A percentile compares a stretch with the other conserved stretches of the same genome.
These are phyloP conservation scores for Suaeda aralocaspica DNA, from an alignment of 148 eudicot species.

Conservation along the genomic window DNA sequence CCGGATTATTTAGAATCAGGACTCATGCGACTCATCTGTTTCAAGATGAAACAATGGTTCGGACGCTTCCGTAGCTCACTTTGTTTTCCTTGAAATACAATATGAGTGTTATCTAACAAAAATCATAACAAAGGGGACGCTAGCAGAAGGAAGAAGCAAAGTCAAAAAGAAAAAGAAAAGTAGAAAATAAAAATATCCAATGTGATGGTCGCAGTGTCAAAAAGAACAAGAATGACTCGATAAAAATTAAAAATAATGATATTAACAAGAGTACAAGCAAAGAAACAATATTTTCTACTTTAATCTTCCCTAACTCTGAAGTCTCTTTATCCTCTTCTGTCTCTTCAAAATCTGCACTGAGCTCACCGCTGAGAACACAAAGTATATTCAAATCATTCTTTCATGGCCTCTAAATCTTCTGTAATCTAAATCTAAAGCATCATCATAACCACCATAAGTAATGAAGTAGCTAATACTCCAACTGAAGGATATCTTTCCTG, in stretches of 20 bases:
- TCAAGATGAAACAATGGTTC: too few species aligned
- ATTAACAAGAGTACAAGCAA: constrained; percentile 23
- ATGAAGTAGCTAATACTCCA: constrained; percentile 6
- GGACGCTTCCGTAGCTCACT: neutral
- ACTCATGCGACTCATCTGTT: too few species aligned
- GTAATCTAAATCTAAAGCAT: constrained; percentile 7
- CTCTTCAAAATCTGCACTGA: constrained; percentile 3
- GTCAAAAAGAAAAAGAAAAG: neutral
- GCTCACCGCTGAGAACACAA: neutral
- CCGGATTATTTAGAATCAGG: too few species aligned
- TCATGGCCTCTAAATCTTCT: constrained; percentile 1
- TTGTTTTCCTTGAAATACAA: neutral
- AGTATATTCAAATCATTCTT: neutral
- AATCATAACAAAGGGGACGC: neutral
- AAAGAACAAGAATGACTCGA: constrained; percentile 24
- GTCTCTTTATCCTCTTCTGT: constrained; percentile 7
- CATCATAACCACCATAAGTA: constrained; percentile 11
- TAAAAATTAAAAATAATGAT: constrained; percentile 9
- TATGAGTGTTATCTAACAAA: too few species aligned
- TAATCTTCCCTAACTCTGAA: constrained; percentile 20
- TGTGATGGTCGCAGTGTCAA: constrained; percentile 4
- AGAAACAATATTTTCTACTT: constrained; percentile 21
- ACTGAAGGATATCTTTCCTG: constrained; percentile 24
- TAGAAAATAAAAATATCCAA: neutral
- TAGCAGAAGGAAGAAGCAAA: constrained; percentile 5